A percentile compares a stretch with the other conserved stretches of the same genome.
Evolutionary conservation across 1,284 basidiomycete species (phyloP).

Genomic region (Moesziomyces globuligerus): DNA sequence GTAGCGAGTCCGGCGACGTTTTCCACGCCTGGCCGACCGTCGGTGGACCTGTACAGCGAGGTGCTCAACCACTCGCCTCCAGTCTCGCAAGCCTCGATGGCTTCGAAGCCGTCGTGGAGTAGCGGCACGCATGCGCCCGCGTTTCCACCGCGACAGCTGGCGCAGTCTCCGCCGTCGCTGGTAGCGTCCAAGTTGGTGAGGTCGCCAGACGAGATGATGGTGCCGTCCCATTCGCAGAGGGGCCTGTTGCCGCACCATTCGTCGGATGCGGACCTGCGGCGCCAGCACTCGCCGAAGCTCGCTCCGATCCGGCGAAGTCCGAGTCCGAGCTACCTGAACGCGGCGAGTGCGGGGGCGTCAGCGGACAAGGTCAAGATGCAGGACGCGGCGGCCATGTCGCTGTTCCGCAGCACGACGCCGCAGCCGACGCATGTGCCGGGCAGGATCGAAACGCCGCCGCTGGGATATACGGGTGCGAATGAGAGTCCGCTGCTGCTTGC

Average conservation of each 20-base stretch:
- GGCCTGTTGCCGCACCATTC: conserved; percentile 1
- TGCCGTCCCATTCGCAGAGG: not conserved
- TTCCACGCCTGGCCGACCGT: conserved; percentile 12
- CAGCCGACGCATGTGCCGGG: conserved; percentile 37
- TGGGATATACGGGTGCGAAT: not conserved
- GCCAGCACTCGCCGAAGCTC: conserved; percentile 12
- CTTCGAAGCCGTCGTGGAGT: not conserved
- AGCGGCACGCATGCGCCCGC: not conserved
- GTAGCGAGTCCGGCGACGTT: conserved; percentile 14
- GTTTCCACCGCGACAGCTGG: conserved; percentile 1
- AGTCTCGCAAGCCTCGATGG: not conserved
- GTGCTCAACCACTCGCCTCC: conserved; percentile 21
- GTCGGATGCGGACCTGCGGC: conserved; percentile 8
- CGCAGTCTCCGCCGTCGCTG: conserved; percentile 6
- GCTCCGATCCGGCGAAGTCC: conserved; percentile 8
- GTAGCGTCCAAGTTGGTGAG: not conserved
- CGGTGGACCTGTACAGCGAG: conserved; percentile 37
- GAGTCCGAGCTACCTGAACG: conserved; percentile 13
- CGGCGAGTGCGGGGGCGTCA: not conserved
- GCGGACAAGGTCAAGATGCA: conserved; percentile 39
- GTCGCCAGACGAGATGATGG: conserved; percentile 3
- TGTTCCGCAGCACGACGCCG: conserved; percentile 33
- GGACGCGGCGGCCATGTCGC: conserved; percentile 41
- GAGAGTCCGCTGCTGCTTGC: conserved; percentile 15
- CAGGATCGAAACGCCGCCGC: conserved; percentile 35